These are phyloP conservation scores for Maudiozyma barnettii DNA, from an alignment of 805 yeast species.

Conservation along the genomic window DNA sequence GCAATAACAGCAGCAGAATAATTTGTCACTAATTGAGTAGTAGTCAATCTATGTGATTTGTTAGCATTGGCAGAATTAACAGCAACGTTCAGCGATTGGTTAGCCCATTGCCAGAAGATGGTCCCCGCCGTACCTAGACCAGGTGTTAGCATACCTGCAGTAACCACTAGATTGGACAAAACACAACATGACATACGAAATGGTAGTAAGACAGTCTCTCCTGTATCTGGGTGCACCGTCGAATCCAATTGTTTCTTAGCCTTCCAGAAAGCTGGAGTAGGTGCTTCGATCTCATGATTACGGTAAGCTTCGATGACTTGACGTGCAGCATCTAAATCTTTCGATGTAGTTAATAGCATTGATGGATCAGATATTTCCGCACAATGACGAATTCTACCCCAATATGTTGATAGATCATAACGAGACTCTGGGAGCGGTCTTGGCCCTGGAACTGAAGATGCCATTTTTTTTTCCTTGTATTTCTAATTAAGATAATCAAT, in stretches of 20 bases:
- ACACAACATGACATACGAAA: slow-evolving; percentile 97
- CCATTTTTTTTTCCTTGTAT: slow-evolving; percentile 44
- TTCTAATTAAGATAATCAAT: neutral
- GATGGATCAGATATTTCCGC: slow-evolving; percentile 88
- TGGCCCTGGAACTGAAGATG: slow-evolving; percentile 80
- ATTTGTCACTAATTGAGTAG: slow-evolving; percentile 65
- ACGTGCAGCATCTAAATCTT: slow-evolving; percentile 57
- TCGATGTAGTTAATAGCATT: slow-evolving; percentile 65
- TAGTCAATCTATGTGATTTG: slow-evolving; percentile 84
- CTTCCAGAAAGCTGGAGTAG: slow-evolving; percentile 80
- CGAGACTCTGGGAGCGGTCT: slow-evolving; percentile 69
- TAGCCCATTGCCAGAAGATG: slow-evolving; percentile 94
- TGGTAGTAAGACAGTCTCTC: slow-evolving; percentile 84
- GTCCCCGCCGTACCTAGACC: slow-evolving; percentile 85
- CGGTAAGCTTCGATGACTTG: slow-evolving; percentile 59
- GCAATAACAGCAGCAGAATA: slow-evolving; percentile 87
- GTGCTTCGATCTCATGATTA: slow-evolving; percentile 50
- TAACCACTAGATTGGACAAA: slow-evolving; percentile 83
- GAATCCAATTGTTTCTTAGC: slow-evolving; percentile 85
- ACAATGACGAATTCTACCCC: slow-evolving; percentile 93
- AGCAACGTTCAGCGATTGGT: slow-evolving; percentile 94
- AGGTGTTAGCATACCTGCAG: slow-evolving; percentile 97
- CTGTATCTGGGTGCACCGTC: slow-evolving; percentile 93
- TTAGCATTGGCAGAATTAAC: slow-evolving; percentile 94
- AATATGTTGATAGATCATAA: slow-evolving; percentile 71